These are phyloP conservation scores for Erodium maritimum DNA, from an alignment of 345 rosid genomes.

Conservation along the genomic window DNA sequence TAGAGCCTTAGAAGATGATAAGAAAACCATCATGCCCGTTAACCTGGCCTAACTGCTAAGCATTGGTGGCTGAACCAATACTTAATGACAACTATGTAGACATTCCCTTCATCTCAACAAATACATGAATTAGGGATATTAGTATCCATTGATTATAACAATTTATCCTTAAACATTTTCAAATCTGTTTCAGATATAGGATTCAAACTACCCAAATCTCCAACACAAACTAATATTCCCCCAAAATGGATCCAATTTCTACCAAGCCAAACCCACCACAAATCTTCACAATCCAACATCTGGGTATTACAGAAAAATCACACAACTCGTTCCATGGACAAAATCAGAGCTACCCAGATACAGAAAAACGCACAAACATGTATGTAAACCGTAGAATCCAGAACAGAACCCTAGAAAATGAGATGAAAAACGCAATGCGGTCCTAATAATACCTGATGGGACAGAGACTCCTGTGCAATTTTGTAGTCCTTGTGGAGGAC, in stretches of 20 bases:
- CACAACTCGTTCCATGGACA: background rate
- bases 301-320: background rate
- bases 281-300: background rate
- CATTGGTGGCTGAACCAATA: too few relatives aligned
- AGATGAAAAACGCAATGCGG: background rate
- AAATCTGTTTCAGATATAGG: background rate
- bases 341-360: background rate
- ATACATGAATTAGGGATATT: too few relatives aligned
- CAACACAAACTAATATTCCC: background rate
- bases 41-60: background rate
- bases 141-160: too few relatives aligned
- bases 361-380: background rate
- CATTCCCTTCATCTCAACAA: too few relatives aligned
- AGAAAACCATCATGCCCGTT: background rate
- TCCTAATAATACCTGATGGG: slow-evolving; percentile 51
- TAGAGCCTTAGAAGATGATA: too few relatives aligned
- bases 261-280: background rate
- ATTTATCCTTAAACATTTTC: background rate
- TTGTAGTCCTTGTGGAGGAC: slow-evolving; percentile 78
- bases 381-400: background rate
- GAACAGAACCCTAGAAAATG: slow-evolving; percentile 4
- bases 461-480: slow-evolving; percentile 62
- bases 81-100: background rate
- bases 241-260: too few relatives aligned
- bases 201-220: background rate